Percentiles rank a stretch among this genome's conserved stretches.
These are phyloP conservation scores for Metarhizium guizhouense DNA, from an alignment of 2,329 filamentous ascomycete species.

Conservation along the genomic window DNA sequence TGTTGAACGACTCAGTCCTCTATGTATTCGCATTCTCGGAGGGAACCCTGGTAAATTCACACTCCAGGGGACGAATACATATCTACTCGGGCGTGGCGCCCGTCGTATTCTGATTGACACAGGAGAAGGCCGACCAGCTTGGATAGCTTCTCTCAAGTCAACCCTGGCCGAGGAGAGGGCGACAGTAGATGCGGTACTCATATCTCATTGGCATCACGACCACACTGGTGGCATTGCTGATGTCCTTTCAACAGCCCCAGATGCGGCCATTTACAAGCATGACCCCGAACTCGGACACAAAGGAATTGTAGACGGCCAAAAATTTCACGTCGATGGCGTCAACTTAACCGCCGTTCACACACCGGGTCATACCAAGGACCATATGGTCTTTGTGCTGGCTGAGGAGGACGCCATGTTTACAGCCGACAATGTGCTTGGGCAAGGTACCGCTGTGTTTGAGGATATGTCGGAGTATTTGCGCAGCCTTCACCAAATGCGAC, in stretches of 20 bases:
- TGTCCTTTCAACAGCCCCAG: constrained; percentile 54
- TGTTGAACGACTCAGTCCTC: constrained; percentile 67
- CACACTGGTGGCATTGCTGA: constrained; percentile 71
- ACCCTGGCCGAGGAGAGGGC: constrained; percentile 61
- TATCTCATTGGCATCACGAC: constrained; percentile 92
- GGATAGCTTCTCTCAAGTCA: constrained; percentile 57
- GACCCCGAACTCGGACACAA: constrained; percentile 42
- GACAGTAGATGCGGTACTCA: constrained; percentile 57
- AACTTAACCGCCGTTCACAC: constrained; percentile 56
- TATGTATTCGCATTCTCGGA: constrained; percentile 75
- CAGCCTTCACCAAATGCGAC: constrained; percentile 61
- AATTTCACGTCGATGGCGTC: constrained; percentile 48
- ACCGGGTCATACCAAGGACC: constrained; percentile 69
- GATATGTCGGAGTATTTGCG: constrained; percentile 60
- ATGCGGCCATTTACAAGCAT: constrained; percentile 57
- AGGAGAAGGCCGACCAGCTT: constrained; percentile 69
- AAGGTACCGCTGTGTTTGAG: constrained; percentile 81
- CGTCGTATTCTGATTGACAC: constrained; percentile 80
- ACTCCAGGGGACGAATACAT: constrained; percentile 83
- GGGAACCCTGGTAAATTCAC: constrained; percentile 83
- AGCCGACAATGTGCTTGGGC: constrained; percentile 79
- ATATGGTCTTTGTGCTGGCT: constrained; percentile 67
- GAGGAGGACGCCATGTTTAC: constrained; percentile 83
- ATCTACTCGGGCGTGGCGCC: constrained; percentile 71
- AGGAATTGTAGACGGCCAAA: constrained; percentile 39